Conservation (phyloP, 1,284 basidiomycete genomes). For the Cryptococcus sp. region DNA sequence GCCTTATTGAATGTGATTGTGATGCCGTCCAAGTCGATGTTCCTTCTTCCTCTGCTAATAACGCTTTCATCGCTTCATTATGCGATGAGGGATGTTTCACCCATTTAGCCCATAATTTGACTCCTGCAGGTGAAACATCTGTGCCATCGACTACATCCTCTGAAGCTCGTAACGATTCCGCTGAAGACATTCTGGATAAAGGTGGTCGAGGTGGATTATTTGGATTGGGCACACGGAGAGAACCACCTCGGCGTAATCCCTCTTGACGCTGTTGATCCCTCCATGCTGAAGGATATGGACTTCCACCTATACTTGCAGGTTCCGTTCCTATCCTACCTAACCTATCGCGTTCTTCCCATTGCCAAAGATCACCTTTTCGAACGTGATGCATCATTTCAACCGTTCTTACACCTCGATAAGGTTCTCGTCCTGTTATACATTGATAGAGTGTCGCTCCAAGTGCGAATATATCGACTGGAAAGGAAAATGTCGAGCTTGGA, state of each 20-base stretch:
- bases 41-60: constrained; percentile 5
- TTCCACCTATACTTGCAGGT: constrained; percentile 12
- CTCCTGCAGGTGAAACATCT: constrained; percentile 20
- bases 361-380: constrained; percentile 49
- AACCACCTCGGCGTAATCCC: constrained; percentile 25
- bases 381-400: constrained; percentile 51
- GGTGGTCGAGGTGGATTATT: constrained; percentile 3
- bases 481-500: constrained; percentile 46
- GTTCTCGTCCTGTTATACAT: constrained; percentile 49
- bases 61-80: constrained; percentile 4
- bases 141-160: constrained; percentile 17
- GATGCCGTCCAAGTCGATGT: not conserved
- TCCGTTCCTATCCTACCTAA: constrained; percentile 26
- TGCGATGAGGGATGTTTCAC: constrained; percentile 8
- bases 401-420: constrained; percentile 46
- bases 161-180: constrained; percentile 29
- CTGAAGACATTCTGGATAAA: constrained; percentile 23
- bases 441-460: constrained; percentile 52
- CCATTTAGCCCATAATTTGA: constrained; percentile 37
- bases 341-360: constrained; percentile 47
- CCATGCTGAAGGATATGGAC: constrained; percentile 38
- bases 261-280: constrained; percentile 6
- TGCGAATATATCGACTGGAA: constrained; percentile 51
- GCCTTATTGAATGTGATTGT: not conserved
- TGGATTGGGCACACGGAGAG: constrained; percentile 18